These are phyloP conservation scores for Leccinum subrobustum DNA, from an alignment of 1,284 basidiomycete genomes.

Conservation along the genomic window DNA sequence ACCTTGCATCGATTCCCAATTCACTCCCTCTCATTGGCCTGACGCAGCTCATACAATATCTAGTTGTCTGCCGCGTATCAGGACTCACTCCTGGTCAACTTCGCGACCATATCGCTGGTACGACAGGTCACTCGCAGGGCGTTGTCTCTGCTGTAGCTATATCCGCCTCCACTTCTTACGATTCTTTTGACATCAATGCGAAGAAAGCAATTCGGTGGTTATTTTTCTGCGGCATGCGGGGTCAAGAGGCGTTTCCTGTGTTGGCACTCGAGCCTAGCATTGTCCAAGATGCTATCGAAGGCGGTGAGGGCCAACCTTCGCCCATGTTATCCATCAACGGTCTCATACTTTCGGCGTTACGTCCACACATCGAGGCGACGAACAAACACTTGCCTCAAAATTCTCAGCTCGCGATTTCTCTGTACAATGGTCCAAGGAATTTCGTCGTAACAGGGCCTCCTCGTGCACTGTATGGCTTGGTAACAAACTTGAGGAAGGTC, in stretches of 20 bases:
- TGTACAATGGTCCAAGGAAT: conserved; percentile 89
- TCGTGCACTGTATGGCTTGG: conserved; percentile 47
- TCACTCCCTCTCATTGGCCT: conserved; percentile 93
- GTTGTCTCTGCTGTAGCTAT: conserved; percentile 91
- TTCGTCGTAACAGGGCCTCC: conserved; percentile 95
- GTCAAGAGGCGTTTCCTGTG: conserved; percentile 94
- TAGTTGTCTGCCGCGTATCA: conserved; percentile 75
- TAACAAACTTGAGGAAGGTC: conserved; percentile 34
- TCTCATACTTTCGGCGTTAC: conserved; percentile 73
- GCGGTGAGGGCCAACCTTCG: conserved; percentile 65
- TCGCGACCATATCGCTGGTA: conserved; percentile 74
- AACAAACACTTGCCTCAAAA: conserved; percentile 83
- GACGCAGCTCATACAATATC: conserved; percentile 93
- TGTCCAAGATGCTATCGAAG: conserved; percentile 63
- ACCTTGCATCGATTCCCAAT: conserved; percentile 93
- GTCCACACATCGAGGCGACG: conserved; percentile 84
- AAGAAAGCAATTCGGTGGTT: conserved; percentile 88
- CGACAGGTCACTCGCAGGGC: conserved; percentile 97
- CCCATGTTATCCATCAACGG: conserved; percentile 95
- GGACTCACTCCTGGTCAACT: conserved; percentile 81
- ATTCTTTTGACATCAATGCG: conserved; percentile 74
- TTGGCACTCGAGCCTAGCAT: conserved; percentile 79
- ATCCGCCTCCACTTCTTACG: conserved; percentile 63
- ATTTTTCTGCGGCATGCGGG: conserved; percentile 92
- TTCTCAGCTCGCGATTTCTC: conserved; percentile 81